Conservation (phyloP, 2,329 filamentous ascomycete species). For the Xenosphaeropsis pyriputrescens region DNA sequence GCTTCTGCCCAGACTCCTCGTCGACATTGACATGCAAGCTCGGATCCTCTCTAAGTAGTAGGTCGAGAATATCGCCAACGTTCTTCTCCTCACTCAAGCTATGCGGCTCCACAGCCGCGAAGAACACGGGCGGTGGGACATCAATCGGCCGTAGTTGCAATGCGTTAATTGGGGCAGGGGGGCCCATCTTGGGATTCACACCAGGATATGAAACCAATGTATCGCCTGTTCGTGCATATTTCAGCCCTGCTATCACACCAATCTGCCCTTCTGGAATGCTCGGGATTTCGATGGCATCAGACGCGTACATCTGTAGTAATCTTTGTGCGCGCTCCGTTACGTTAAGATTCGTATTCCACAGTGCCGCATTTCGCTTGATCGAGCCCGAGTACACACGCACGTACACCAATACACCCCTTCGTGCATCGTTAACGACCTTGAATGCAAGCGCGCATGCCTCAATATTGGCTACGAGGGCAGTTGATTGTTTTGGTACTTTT, state of each 20-base stretch:
- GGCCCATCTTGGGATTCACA: conserved; percentile 41
- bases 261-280: conserved; percentile 79
- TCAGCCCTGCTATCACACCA: conserved; percentile 81
- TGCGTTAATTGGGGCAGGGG: conserved; percentile 53
- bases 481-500: conserved; percentile 19
- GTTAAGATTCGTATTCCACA: conserved; percentile 80
- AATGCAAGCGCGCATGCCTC: conserved; percentile 60
- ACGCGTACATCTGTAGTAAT: conserved; percentile 79
- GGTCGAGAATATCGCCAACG: conserved; percentile 59
- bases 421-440: conserved; percentile 84
- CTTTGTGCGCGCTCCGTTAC: conserved; percentile 67
- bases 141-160: conserved; percentile 78
- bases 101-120: conserved; percentile 79
- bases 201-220: conserved; percentile 67
- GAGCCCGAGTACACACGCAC: conserved; percentile 82
- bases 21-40: conserved; percentile 76
- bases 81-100: conserved; percentile 67
- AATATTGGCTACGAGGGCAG: conserved; percentile 32
- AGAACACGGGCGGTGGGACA: conserved; percentile 89
- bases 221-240: conserved; percentile 84
- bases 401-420: conserved; percentile 78
- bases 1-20: conserved; percentile 83
- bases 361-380: conserved; percentile 54
- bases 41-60: conserved; percentile 81
- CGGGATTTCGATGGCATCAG: conserved; percentile 71